These are phyloP conservation scores for Coffea eugenioides DNA, from an alignment of 257 asterid species.

Conservation along the genomic window DNA sequence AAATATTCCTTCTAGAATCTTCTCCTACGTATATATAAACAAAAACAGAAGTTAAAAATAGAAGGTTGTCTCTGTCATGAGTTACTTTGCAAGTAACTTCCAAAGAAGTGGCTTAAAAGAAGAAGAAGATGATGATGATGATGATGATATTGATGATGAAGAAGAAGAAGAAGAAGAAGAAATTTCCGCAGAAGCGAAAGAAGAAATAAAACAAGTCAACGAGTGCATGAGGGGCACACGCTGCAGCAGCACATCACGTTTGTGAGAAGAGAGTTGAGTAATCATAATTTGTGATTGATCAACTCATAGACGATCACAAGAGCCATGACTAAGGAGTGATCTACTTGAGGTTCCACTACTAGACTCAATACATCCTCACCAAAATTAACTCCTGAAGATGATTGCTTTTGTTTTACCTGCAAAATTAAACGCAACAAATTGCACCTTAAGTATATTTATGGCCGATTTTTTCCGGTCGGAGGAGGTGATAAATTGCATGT, in stretches of 20 bases:
- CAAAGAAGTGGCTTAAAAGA: neutral
- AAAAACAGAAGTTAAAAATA: neutral
- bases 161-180: too few relatives aligned
- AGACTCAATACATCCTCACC: slow-evolving; percentile 64
- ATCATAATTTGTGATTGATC: slow-evolving; percentile 44
- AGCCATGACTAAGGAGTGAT: slow-evolving; percentile 56
- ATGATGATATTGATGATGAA: too few relatives aligned
- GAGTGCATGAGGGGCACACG: too few relatives aligned
- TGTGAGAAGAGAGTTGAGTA: too few relatives aligned
- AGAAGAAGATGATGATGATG: too few relatives aligned
- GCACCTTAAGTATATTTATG: neutral
- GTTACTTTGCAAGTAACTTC: neutral
- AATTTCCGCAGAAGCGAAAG: too few relatives aligned
- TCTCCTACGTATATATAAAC: neutral
- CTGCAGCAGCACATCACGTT: too few relatives aligned
- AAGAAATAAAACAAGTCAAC: too few relatives aligned
- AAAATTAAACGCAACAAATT: neutral
- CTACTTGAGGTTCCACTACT: slow-evolving; percentile 53
- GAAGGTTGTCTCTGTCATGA: neutral
- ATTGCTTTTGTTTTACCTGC: slow-evolving; percentile 52
- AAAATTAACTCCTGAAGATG: slow-evolving; percentile 42
- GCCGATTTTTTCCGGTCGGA: neutral
- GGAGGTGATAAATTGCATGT: too few relatives aligned
- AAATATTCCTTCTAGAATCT: neutral
- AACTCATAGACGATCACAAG: slow-evolving; percentile 53